Conservation (phyloP, 2,329 filamentous ascomycete genomes). For the Xylariomycetidae sp. region DNA sequence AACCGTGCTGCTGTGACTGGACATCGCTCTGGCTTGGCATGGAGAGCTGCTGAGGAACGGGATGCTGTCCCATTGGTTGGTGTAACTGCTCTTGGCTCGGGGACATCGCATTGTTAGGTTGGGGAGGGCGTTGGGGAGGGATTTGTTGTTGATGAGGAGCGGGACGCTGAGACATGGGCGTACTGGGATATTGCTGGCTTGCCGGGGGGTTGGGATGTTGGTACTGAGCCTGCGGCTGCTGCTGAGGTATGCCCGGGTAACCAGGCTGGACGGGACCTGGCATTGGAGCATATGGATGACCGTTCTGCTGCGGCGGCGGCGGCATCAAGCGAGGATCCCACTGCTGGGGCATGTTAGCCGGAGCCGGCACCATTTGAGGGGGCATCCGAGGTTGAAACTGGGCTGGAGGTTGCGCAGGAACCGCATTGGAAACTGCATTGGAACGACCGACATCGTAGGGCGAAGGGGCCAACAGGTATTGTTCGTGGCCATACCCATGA, state of each 20-base stretch:
- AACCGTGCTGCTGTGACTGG: too few species aligned
- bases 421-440: slow-evolving; percentile 8
- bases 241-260: slow-evolving; percentile 7
- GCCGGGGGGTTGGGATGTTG: too few species aligned
- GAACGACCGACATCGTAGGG: slow-evolving; percentile 23
- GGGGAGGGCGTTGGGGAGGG: slow-evolving; percentile 4
- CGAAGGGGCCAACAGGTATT: slow-evolving; percentile 18
- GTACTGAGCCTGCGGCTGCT: too few species aligned
- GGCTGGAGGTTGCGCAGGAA: too few species aligned
- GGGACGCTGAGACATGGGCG: too few species aligned
- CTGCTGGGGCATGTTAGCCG: slow-evolving; percentile 10
- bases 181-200: too few species aligned
- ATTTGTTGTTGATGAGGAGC: too few species aligned
- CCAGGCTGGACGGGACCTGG: slow-evolving; percentile 1
- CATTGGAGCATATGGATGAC: slow-evolving; percentile 7
- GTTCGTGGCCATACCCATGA: slow-evolving; percentile 24
- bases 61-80: too few species aligned
- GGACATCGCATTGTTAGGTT: too few species aligned
- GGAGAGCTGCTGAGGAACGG: too few species aligned
- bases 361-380: slow-evolving; percentile 8
- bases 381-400: slow-evolving; percentile 12
- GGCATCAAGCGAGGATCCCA: slow-evolving; percentile 18
- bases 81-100: too few species aligned
- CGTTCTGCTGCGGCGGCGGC: slow-evolving; percentile 5
- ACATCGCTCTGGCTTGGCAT: too few species aligned